phyloP scores from a whole-genome alignment of 305 asterid genomes.

The Fraxinus paxiana region DNA sequence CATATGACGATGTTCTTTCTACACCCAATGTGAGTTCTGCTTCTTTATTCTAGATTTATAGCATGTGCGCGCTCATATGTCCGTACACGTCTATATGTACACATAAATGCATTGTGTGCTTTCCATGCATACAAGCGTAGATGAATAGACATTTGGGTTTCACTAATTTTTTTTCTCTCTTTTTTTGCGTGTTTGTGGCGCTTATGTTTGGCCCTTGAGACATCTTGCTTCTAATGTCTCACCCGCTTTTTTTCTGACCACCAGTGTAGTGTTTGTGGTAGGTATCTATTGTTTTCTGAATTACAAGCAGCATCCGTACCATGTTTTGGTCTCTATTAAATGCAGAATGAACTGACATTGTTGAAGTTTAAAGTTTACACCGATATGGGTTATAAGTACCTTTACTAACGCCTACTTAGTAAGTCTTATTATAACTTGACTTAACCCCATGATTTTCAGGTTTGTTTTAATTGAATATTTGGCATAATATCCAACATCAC shows the following conservation, averaged over 20 bases:
- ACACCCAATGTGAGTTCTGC: conserved; percentile 71
- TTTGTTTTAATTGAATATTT: neutral
- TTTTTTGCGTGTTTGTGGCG: neutral
- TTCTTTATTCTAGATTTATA: neutral
- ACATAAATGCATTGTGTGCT: neutral
- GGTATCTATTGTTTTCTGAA: neutral
- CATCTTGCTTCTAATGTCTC: neutral
- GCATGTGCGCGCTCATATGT: neutral
- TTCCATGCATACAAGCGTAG: neutral
- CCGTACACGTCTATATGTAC: neutral
- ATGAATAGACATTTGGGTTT: neutral
- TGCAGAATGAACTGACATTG: neutral
- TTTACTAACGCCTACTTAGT: neutral
- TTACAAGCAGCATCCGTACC: neutral
- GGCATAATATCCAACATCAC: neutral
- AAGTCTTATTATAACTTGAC: neutral
- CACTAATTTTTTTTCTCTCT: no score
- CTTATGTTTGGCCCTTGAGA: neutral
- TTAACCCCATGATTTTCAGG: neutral
- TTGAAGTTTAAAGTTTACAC: neutral
- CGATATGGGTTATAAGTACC: neutral
- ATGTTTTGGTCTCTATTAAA: neutral
- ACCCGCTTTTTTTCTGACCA: neutral
- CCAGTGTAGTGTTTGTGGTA: neutral
- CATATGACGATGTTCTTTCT: conserved; percentile 76